Base-by-base conservation (phyloP, 345 rosid species). In the Bruguiera parviflora region DNA sequence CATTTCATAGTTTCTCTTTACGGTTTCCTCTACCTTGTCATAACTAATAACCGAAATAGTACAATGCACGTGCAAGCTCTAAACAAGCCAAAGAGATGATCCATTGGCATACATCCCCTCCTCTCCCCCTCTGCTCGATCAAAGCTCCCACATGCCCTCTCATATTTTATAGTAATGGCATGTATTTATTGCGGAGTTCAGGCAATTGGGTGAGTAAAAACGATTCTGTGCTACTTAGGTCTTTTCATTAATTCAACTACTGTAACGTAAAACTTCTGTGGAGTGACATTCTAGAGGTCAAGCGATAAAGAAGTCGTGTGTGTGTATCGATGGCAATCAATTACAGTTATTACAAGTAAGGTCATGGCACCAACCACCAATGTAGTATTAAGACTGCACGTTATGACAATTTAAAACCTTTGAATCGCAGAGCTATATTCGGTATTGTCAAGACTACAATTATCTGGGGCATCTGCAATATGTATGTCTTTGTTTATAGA, bases 61-160 rank as follows among this genome's bases (percentile, higher is more conserved):
- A 67, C 58, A 71, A 64, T 72, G 79, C 82, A 72, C 72, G 72
- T 72, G 82, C 64, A 65, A 22, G 53, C 67, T 56, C 58, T 53
- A 58, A 70, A 32, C 72, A 67, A 24, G 71, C 65, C 32, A 31
- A 39, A 39, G 46, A 78, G 39, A 43, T 27, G 32, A 31, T 39
- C 25, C 0, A 39, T 33, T 57, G 61, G 60, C 59, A 63, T 61
- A 55, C 51, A 9, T 33, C 37, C 2, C 37, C 49, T 4, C 1
- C 71, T 55, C 28, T 10, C 5, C 27, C 55, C 69, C 57, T 31
- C 65, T 31, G 21, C 65, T 58, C 39, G 27, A 59, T 59, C 43
- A 61, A 66, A 58, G 76, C 37, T 59, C 37, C 56, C 76, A 52
- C 61, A 60, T 24, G 66, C 39, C 19, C 65, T 24, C 60, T 22